Evolutionary conservation across 192 early-diverging fungal genomes (phyloP).

Genomic region (Podila minutissima): DNA sequence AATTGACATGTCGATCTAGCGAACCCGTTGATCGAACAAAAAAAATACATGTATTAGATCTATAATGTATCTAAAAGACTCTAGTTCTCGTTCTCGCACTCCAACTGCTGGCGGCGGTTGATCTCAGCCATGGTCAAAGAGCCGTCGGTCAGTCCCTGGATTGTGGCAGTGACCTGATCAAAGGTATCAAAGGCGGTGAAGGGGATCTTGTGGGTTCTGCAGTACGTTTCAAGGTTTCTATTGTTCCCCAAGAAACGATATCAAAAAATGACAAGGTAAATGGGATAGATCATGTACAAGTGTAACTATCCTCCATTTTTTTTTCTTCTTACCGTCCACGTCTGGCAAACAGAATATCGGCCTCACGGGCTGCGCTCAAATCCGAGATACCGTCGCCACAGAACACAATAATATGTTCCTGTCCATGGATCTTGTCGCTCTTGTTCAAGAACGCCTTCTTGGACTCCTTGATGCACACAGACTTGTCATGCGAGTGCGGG

Average conservation of each 20-base stretch:
- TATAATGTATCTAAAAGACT: not conserved
- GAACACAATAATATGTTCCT: slow-evolving; percentile 67
- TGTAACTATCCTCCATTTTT: not conserved
- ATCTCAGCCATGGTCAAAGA: slow-evolving; percentile 23
- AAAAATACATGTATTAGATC: too few species aligned
- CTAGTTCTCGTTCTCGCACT: slow-evolving; percentile 11
- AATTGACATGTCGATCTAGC: too few species aligned
- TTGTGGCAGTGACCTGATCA: slow-evolving; percentile 42
- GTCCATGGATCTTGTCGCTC: not conserved
- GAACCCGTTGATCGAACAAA: too few species aligned
- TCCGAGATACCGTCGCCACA: slow-evolving; percentile 85
- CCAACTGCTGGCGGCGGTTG: slow-evolving; percentile 22
- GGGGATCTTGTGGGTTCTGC: slow-evolving; percentile 64
- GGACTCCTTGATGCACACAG: slow-evolving; percentile 37
- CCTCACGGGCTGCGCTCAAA: slow-evolving; percentile 77
- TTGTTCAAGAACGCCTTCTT: slow-evolving; percentile 22
- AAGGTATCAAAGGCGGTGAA: slow-evolving; percentile 68
- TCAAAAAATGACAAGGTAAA: not conserved
- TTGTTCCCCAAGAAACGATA: not conserved
- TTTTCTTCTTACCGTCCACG: slow-evolving; percentile 51
- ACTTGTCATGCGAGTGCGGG: slow-evolving; percentile 74
- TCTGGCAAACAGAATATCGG: slow-evolving; percentile 80
- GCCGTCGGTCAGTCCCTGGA: slow-evolving; percentile 22
- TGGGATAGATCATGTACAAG: not conserved
- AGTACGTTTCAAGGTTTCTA: slow-evolving; percentile 76